Evolutionary conservation across 2,329 filamentous ascomycete genomes (phyloP), one percentile per base, ranked within the genome.

Genomic region (Karstenula rhodostoma): DNA sequence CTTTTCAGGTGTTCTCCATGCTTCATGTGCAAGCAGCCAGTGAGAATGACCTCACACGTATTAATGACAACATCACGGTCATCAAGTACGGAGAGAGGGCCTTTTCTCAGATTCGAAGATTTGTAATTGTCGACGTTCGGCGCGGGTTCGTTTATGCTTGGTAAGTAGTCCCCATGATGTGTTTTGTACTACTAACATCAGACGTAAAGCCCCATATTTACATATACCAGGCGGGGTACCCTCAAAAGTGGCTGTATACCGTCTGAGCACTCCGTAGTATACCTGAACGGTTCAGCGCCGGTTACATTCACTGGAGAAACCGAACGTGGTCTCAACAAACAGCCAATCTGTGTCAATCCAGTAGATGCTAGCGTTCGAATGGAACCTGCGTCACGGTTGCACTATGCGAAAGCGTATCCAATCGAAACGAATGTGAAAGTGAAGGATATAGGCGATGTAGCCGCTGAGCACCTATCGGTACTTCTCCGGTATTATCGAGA

Each of bases 361-460:
- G 58, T 63, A 0, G 61, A 62, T 15, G 15, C 50, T 0, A 56
- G 61, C 2, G 58, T 74, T 22, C 70, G 57, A 3, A 64, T 82
- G 5, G 56, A 77, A 17, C 9, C 15, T 0, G 69, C 75, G 35
- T 82, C 79, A 3, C 73, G 79, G 2, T 59, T 83, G 4, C 78
- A 80, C 12, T 81, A 80, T 37, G 75, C 73, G 1, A 81, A 81
- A n/a, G 47, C 35, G 0, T 70, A 78, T 60, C 78, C 77, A 0
- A 76, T 83, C 27, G 78, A 83, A 54, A 77, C 78, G 64, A 82
- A 82, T 51, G 68, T 80, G 35, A 81, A 78, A 57, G 78, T 81
- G 4, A 77, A 78, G 33, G 72, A 79, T 3, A 72, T 83, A 17
- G 81, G 81, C 0, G 62, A 58, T 12, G 71, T 82, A 3, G 66